phyloP scores from a whole-genome alignment of 441 rosid genomes.

The Pelargonium citronellum region DNA sequence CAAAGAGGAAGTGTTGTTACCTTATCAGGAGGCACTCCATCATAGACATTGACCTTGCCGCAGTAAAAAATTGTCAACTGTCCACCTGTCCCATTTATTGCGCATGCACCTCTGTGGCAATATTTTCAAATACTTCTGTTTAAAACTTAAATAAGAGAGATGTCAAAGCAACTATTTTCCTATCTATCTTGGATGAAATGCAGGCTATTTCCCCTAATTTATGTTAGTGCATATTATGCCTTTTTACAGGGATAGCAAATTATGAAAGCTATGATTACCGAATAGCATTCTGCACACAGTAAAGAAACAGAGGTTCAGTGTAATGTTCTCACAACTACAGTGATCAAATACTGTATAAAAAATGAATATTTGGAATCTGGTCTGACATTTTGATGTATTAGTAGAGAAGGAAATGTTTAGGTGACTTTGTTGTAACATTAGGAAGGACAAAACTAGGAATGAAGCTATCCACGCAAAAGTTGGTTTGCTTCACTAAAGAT shows the following conservation, averaged over 20 bases:
- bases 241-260: not conserved
- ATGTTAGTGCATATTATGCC: not conserved
- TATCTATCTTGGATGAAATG: not conserved
- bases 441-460: not conserved
- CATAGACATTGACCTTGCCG: constrained; percentile 43
- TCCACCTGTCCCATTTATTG: constrained; percentile 26
- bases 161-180: not conserved
- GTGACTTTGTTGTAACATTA: not conserved
- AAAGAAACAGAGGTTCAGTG: not conserved
- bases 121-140: constrained; percentile 18
- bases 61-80: constrained; percentile 45
- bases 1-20: constrained; percentile 19
- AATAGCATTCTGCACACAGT: not conserved
- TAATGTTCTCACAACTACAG: not conserved
- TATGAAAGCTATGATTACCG: not conserved
- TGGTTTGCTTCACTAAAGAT: not conserved
- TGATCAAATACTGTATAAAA: not conserved
- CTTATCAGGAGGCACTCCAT: constrained; percentile 35
- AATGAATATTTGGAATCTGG: not conserved
- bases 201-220: not conserved
- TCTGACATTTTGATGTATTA: not conserved
- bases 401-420: not conserved
- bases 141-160: constrained; percentile 16
- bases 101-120: constrained; percentile 25
- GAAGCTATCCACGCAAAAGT: not conserved